Percentiles rank a stretch among this genome's conserved stretches.
These are phyloP conservation scores for Cryoendolithus antarcticus DNA, from an alignment of 2,329 filamentous ascomycete genomes.

Conservation along the genomic window DNA sequence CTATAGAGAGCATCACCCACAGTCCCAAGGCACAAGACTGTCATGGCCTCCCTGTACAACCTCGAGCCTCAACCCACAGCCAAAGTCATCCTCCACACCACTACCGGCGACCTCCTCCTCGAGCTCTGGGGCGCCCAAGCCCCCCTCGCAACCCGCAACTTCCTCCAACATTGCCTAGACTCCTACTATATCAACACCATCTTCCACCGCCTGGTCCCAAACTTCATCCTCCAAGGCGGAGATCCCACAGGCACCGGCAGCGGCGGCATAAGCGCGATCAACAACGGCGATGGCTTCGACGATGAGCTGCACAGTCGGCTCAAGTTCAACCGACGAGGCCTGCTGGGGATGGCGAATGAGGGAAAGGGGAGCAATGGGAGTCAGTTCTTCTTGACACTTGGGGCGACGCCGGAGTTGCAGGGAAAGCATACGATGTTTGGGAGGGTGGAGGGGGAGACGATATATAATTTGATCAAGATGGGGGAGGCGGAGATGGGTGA, in stretches of 20 bases:
- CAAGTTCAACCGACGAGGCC: constrained; percentile 80
- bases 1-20: too few relatives aligned
- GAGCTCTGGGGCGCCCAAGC: constrained; percentile 93
- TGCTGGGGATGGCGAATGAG: constrained; percentile 94
- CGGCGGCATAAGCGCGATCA: constrained; percentile 84
- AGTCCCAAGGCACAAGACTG: too few relatives aligned
- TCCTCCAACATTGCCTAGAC: constrained; percentile 86
- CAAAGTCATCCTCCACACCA: constrained; percentile 83
- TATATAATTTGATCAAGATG: constrained; percentile 92
- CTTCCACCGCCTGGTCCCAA: constrained; percentile 85
- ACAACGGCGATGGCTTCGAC: constrained; percentile 67
- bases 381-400: constrained; percentile 94
- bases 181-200: constrained; percentile 90
- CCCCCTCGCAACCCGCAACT: constrained; percentile 84
- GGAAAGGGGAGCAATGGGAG: constrained; percentile 76
- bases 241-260: constrained; percentile 88
- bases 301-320: constrained; percentile 89
- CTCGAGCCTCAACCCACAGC: constrained; percentile 90
- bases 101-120: constrained; percentile 74
- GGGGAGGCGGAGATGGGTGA: constrained; percentile 68
- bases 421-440: constrained; percentile 92
- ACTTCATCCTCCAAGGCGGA: constrained; percentile 88
- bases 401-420: constrained; percentile 68
- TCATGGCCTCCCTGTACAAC: constrained; percentile 85
- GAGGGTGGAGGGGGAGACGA: constrained; percentile 80